Evolutionary conservation across 176 grass and related monocot species (phyloP), one percentile per base, ranked within the genome.

Genomic region (Oryza punctata): DNA sequence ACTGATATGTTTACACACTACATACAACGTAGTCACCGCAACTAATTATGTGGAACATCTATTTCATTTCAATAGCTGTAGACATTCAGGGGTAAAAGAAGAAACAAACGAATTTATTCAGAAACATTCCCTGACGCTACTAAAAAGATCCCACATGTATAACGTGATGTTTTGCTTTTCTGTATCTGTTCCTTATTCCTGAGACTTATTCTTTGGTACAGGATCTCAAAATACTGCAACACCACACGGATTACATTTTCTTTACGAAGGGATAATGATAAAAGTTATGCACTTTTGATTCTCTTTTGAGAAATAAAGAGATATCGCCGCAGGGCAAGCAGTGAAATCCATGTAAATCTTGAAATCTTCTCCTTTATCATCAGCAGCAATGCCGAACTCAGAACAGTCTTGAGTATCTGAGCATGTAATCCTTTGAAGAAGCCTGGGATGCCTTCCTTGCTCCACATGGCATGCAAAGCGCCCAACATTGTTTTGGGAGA

Each of bases 351-450:
- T 19, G 96, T 99, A 77, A 87, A 90, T 81, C 80, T 95, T 0
- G 96, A 89, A 64, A 99, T 96, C 77, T 99, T 99, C 85, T 99
- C 96, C 83, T 99, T 99, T 78, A 99, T 96, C 96, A 99, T 99
- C 84, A 99, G 78, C 63, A 99, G 85, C 63, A 99, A 88, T 61
- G 96, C 96, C 14, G 96, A 99, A 66, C 96, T 99, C 79, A 99
- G 57, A 65, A 99, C 96, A 50, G 96, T 96, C 89, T 99, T 99
- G 9, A 99, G 60, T 67, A 99, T 99, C 86, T 99, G 96, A 65
- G 91, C 96, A 16, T 99, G 59, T 74, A 99, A 65, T 30, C 96
- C 96, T 85, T 96, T 96, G 88, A 94, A 99, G 85, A 99, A 94
- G 12, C 96, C 96, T 32, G 93, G 80, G 69, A 99, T 79, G 59